phyloP scores from a whole-genome alignment of 1,284 basidiomycete species.

The Malassezia furfur region DNA sequence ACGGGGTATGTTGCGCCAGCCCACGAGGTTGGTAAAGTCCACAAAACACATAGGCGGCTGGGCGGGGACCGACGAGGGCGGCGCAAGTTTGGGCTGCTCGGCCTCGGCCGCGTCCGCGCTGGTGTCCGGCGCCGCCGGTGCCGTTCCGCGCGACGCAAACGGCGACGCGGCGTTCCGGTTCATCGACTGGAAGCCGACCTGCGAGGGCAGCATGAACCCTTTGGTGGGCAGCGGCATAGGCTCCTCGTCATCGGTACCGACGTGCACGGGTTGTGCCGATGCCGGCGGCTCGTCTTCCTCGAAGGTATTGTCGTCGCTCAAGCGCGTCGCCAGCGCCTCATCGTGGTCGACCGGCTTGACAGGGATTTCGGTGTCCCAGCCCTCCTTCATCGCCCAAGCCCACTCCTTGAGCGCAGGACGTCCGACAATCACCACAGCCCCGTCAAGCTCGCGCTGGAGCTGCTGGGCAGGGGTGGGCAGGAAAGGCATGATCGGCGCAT shows the following conservation, averaged over 20 bases:
- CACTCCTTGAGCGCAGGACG: conserved; percentile 89
- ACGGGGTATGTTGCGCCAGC: conserved; percentile 72
- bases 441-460: conserved; percentile 61
- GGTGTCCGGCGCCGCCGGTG: not conserved
- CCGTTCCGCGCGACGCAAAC: not conserved
- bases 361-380: conserved; percentile 58
- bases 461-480: conserved; percentile 56
- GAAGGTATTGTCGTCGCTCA: conserved; percentile 67
- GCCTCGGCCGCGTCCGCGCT: not conserved
- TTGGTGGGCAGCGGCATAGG: conserved; percentile 22
- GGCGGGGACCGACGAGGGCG: conserved; percentile 57
- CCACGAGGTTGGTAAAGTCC: conserved; percentile 75
- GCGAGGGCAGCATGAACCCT: conserved; percentile 13
- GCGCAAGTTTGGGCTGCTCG: conserved; percentile 3
- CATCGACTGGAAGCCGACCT: conserved; percentile 15
- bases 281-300: conserved; percentile 55
- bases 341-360: conserved; percentile 58
- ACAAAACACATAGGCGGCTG: conserved; percentile 77
- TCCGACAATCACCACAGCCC: conserved; percentile 78
- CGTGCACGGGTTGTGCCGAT: not conserved
- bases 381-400: conserved; percentile 70
- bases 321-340: conserved; percentile 60
- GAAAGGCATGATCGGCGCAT: conserved; percentile 55
- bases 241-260: conserved; percentile 23
- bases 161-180: not conserved